Evolutionary conservation across 331 rosid species (phyloP).

Genomic region (Acacia pycnantha): DNA sequence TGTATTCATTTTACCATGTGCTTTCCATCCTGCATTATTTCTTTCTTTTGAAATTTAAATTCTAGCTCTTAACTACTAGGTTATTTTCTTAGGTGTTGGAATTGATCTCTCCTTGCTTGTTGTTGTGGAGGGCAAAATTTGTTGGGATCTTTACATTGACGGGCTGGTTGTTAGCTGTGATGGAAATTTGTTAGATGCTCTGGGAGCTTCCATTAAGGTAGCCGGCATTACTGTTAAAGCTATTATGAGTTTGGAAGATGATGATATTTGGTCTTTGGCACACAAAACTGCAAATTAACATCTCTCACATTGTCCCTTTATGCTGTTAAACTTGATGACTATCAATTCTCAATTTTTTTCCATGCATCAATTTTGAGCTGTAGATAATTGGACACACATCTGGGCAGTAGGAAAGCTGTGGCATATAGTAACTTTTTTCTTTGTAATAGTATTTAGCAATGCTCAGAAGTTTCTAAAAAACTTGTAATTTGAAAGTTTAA

Average conservation of each 20-base stretch:
- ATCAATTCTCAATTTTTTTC: neutral
- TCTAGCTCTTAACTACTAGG: neutral
- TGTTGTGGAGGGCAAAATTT: constrained; percentile 74
- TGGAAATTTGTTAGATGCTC: constrained; percentile 85
- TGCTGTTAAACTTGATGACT: neutral
- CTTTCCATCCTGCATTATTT: neutral
- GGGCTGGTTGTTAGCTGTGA: constrained; percentile 84
- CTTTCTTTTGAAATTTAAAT: constrained; percentile 9
- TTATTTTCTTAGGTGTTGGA: constrained; percentile 64
- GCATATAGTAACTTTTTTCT: neutral
- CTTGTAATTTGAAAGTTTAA: too few species aligned
- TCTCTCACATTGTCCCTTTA: neutral
- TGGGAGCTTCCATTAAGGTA: constrained; percentile 93
- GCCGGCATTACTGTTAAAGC: neutral
- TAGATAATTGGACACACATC: neutral
- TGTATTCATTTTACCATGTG: constrained; percentile 14
- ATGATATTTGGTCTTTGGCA: neutral
- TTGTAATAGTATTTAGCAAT: neutral
- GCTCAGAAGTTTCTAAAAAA: neutral
- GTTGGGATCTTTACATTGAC: constrained; percentile 93
- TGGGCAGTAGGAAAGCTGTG: neutral
- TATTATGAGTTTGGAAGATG: neutral
- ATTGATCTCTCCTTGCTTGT: constrained; percentile 69
- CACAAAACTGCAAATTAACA: neutral
- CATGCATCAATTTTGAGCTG: constrained; percentile 5